A percentile compares a stretch with the other conserved stretches of the same genome.
phyloP scores from a whole-genome alignment of 148 eudicot species.

The Camellia sinensis region DNA sequence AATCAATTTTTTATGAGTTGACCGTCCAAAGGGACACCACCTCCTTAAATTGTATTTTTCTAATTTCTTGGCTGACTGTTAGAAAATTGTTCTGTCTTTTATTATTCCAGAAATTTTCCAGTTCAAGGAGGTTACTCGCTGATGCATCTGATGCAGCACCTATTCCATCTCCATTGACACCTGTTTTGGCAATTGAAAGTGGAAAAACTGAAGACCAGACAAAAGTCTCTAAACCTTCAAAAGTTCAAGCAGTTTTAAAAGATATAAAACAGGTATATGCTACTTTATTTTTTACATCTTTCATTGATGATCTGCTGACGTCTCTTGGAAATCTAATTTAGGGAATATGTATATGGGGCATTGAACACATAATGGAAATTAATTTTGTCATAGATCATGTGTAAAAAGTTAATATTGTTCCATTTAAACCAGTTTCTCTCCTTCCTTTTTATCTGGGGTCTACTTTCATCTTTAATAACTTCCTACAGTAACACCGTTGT shows the following conservation, averaged over 20 bases:
- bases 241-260: constrained; percentile 78
- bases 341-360: background rate
- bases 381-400: background rate
- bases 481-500: background rate
- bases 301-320: background rate
- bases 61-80: background rate
- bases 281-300: constrained; percentile 11
- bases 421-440: background rate
- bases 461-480: background rate
- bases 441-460: background rate
- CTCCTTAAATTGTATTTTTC: background rate
- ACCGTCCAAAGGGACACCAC: background rate
- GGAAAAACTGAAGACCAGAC: constrained; percentile 62
- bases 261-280: constrained; percentile 67
- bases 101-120: constrained; percentile 54
- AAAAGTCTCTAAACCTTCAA: constrained; percentile 62
- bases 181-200: constrained; percentile 46
- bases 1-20: background rate
- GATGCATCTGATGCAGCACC: constrained; percentile 66
- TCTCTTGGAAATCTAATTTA: background rate
- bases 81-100: background rate
- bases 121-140: constrained; percentile 60
- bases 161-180: constrained; percentile 74
- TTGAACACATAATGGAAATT: background rate
- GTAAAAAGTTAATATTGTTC: background rate